These are phyloP conservation scores for Escallonia rubra DNA, from an alignment of 129 eudicot species.

Conservation along the genomic window DNA sequence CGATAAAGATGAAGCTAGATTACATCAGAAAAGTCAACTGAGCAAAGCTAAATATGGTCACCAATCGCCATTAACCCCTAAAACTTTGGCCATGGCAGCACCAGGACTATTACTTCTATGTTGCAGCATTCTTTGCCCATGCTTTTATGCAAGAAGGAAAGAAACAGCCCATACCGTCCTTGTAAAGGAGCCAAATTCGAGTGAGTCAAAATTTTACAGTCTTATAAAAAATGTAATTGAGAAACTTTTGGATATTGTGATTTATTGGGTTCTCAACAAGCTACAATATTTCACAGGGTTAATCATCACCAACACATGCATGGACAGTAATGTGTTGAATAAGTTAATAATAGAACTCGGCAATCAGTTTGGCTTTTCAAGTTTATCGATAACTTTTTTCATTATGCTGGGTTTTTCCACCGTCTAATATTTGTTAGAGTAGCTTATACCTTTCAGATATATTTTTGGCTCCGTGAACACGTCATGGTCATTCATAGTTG, in stretches of 20 bases:
- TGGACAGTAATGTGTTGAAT: too few species aligned
- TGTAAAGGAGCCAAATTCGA: constrained; percentile 39
- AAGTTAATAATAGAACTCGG: too few species aligned
- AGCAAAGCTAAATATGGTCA: constrained; percentile 9
- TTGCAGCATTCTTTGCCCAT: constrained; percentile 59
- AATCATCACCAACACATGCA: too few species aligned
- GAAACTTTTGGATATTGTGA: too few species aligned
- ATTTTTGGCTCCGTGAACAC: neutral
- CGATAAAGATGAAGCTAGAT: constrained; percentile 32
- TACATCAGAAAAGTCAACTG: constrained; percentile 6
- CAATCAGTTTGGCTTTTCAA: neutral
- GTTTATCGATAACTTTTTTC: neutral
- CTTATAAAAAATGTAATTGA: too few species aligned
- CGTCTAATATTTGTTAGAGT: neutral
- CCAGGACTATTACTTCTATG: constrained; percentile 47
- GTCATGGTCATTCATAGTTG: constrained; percentile 6
- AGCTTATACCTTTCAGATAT: neutral
- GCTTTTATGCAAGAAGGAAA: constrained; percentile 54
- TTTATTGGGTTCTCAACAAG: too few species aligned
- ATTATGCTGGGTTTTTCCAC: neutral
- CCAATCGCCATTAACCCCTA: constrained; percentile 28
- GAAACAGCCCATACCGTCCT: constrained; percentile 38
- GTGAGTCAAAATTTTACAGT: constrained; percentile 37
- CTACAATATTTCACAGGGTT: too few species aligned
- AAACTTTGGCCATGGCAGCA: constrained; percentile 42